A percentile compares a stretch with the other conserved stretches of the same genome.
Evolutionary conservation across 768 basidiomycete genomes (phyloP).

Genomic region (Dentipellis sp.): DNA sequence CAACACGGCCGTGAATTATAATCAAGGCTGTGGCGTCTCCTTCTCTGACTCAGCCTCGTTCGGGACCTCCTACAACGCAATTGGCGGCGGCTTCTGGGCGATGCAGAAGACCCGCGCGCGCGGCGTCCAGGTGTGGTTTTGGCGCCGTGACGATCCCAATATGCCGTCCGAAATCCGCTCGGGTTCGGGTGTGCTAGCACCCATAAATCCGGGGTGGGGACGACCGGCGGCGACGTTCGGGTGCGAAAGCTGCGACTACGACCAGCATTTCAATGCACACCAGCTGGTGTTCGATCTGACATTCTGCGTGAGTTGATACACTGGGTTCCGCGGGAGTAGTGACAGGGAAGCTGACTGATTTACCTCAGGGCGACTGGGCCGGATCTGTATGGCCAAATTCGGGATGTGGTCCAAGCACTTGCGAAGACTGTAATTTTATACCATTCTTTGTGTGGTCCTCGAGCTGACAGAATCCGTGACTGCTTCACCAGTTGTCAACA

Average conservation of each 20-base stretch:
- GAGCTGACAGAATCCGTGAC: background rate
- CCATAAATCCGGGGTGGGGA: slow-evolving; percentile 27
- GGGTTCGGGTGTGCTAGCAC: background rate
- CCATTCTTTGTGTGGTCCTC: too few species aligned
- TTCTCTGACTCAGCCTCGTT: slow-evolving; percentile 32
- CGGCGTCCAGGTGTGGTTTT: slow-evolving; percentile 57
- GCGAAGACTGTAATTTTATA: slow-evolving; percentile 30
- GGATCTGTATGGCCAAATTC: slow-evolving; percentile 1
- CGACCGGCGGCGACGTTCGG: slow-evolving; percentile 41
- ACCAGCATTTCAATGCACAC: slow-evolving; percentile 42
- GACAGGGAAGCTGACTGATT: too few species aligned
- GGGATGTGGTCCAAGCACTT: slow-evolving; percentile 31
- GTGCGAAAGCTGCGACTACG: slow-evolving; percentile 40
- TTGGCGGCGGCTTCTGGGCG: slow-evolving; percentile 54
- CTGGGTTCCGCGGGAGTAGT: background rate
- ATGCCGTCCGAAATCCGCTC: slow-evolving; percentile 34
- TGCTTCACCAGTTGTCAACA: slow-evolving; percentile 38
- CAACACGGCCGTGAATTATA: slow-evolving; percentile 39
- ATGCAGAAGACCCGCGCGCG: slow-evolving; percentile 30
- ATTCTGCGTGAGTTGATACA: slow-evolving; percentile 41
- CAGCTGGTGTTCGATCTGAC: slow-evolving; percentile 49
- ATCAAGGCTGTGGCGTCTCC: slow-evolving; percentile 52
- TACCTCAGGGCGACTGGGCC: slow-evolving; percentile 11
- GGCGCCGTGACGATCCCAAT: slow-evolving; percentile 34
- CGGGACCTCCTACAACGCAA: slow-evolving; percentile 38